A percentile compares a stretch with the other conserved stretches of the same genome.
Conservation (phyloP, 495 filamentous ascomycete genomes). For the Hyaloscypha bicolor region DNA sequence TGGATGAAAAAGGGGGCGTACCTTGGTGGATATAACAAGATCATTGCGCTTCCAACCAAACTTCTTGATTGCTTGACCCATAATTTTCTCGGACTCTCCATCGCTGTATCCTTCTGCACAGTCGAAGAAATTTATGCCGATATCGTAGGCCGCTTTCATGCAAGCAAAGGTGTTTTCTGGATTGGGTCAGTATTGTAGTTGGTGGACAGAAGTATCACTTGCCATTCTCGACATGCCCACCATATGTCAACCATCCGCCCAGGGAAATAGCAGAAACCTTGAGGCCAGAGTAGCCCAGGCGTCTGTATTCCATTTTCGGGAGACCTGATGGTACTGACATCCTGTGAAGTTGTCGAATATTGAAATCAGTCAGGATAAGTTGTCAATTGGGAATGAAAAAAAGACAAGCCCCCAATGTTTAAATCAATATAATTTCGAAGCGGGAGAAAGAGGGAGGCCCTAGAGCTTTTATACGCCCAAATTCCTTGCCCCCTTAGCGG, state of each 20-base stretch:
- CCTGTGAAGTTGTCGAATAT: slow-evolving; percentile 12
- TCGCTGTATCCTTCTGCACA: slow-evolving; percentile 64
- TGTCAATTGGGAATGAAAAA: background rate
- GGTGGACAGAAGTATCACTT: slow-evolving; percentile 20
- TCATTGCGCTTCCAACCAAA: slow-evolving; percentile 79
- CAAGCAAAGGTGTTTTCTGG: slow-evolving; percentile 65
- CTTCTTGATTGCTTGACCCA: slow-evolving; percentile 70
- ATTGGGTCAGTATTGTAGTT: slow-evolving; percentile 2
- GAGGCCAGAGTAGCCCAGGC: slow-evolving; percentile 73
- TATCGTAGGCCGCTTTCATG: slow-evolving; percentile 76
- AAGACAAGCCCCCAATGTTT: background rate
- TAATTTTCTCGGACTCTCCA: slow-evolving; percentile 72
- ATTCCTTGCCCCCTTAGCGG: background rate
- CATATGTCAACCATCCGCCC: slow-evolving; percentile 78
- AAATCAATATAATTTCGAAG: background rate
- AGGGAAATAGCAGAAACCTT: slow-evolving; percentile 76
- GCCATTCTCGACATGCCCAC: slow-evolving; percentile 74
- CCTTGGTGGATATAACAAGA: slow-evolving; percentile 84
- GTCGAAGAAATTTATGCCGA: slow-evolving; percentile 76
- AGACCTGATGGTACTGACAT: slow-evolving; percentile 46
- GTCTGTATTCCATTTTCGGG: slow-evolving; percentile 74
- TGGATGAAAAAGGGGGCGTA: slow-evolving; percentile 33
- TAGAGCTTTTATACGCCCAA: background rate
- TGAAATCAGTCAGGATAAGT: background rate
- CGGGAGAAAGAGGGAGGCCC: background rate